Evolutionary conservation across 768 basidiomycete species (phyloP).

Genomic region (Amanita subjunquillea): DNA sequence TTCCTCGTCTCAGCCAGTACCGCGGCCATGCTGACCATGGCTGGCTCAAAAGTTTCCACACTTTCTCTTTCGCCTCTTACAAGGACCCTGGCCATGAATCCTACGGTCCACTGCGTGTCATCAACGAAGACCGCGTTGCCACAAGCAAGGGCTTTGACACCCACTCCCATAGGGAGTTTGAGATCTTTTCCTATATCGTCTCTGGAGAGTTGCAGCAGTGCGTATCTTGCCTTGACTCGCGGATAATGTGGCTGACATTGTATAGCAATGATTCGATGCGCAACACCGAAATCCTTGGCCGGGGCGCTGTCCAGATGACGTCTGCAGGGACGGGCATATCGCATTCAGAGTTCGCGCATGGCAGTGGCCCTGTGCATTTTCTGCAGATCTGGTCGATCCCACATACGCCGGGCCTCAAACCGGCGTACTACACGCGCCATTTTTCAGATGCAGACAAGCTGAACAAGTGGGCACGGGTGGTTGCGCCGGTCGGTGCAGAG

Average conservation of each 20-base stretch:
- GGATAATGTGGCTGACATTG: background rate
- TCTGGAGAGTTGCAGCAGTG: constrained; percentile 75
- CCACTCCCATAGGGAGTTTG: constrained; percentile 76
- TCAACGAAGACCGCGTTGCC: constrained; percentile 89
- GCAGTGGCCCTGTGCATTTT: constrained; percentile 34
- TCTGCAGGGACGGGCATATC: constrained; percentile 88
- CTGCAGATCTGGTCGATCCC: constrained; percentile 45
- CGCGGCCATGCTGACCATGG: constrained; percentile 71
- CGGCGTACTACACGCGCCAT: constrained; percentile 82
- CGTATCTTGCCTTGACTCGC: constrained; percentile 13
- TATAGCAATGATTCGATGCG: constrained; percentile 83
- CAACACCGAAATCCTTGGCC: constrained; percentile 79
- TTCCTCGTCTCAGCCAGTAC: constrained; percentile 47
- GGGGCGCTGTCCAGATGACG: constrained; percentile 87
- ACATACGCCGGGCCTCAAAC: constrained; percentile 35
- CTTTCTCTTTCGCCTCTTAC: constrained; percentile 67
- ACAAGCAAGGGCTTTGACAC: constrained; percentile 75
- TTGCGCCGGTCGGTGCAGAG: constrained; percentile 56
- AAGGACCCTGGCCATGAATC: constrained; percentile 42
- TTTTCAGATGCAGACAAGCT: constrained; percentile 78
- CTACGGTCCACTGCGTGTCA: constrained; percentile 74
- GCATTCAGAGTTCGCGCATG: constrained; percentile 54
- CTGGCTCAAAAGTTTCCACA: constrained; percentile 85
- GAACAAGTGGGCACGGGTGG: constrained; percentile 60
- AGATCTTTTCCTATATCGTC: constrained; percentile 88